phyloP scores from a whole-genome alignment of 345 rosid species.

The Lenwebbia sp. region DNA sequence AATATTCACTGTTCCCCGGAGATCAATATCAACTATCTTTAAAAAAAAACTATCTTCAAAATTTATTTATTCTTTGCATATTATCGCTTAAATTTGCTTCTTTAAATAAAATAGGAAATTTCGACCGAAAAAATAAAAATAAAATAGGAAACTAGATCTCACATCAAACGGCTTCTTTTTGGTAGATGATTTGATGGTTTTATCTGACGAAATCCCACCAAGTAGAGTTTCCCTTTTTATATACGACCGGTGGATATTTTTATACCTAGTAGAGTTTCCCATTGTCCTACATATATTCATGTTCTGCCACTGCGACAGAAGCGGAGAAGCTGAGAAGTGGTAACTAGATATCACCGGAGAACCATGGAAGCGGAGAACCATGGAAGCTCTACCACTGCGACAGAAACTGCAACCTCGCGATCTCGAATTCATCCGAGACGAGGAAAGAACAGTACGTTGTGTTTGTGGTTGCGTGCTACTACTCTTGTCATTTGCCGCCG shows the following conservation, averaged over 20 bases:
- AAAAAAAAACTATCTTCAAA: background rate
- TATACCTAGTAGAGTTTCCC: too few relatives aligned
- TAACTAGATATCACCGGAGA: background rate
- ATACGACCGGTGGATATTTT: too few relatives aligned
- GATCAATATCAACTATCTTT: background rate
- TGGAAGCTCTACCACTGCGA: background rate
- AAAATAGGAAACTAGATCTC: background rate
- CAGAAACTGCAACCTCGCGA: background rate
- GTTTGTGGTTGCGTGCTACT: too few relatives aligned
- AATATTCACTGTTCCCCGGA: background rate
- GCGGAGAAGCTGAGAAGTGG: too few relatives aligned
- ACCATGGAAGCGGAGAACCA: background rate
- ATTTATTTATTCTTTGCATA: background rate
- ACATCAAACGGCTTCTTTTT: background rate
- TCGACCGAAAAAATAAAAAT: too few relatives aligned
- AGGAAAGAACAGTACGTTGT: background rate
- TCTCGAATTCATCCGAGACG: background rate
- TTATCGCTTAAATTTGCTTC: background rate
- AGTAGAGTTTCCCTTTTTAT: background rate
- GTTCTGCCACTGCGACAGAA: too few relatives aligned
- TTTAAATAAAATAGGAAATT: background rate
- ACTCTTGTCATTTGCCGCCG: too few relatives aligned
- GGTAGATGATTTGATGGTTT: background rate
- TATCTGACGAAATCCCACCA: background rate
- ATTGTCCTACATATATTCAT: too few relatives aligned